Base-by-base conservation (phyloP, 225 moss, liverwort and hornwort genomes). In the Physcomitrium patens region DNA sequence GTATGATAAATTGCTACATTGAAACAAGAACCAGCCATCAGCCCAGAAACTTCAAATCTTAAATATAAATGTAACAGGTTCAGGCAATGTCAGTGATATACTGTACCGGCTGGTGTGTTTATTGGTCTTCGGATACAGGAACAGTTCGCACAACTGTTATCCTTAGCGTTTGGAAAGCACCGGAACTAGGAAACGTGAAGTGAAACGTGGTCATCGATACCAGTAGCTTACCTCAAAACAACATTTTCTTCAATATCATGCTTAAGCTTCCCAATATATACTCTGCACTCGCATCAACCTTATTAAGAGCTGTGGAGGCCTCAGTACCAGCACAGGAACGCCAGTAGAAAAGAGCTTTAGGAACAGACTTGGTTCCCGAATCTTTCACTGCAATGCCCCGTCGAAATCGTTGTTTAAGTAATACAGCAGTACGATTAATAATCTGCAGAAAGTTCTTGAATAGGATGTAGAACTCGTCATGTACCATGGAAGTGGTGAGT, bases 401-500 rank as follows among this genome's bases (percentile, higher is more conserved):
- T 90, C 89, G 79, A 94, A 99, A 37, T 99, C 97, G 72, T 91
- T 89, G 69, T n/a, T 91, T 94, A 46, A 99, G 82, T 19, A 99
- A 75, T 64, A 84, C 85, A 70, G 77, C 85, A 19, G 91, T 86
- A 71, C 83, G 81, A 67, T 93, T 94, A 41, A 94, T 80, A 9
- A 89, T 84, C 64, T 89, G 90, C 75, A 91, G 73, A 59, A 94
- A 99, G 74, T 88, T 94, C 78, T 99, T 93, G 23, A 31, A 5
- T 5, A 99, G 94, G 58, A 99, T 94, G 62, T 91, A 99, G 73
- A 99, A 94, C 57, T 84, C 90, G 72, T 99, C 97, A 76, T 99
- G 94, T 14, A 94, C 91, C 87, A 99, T 99, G 12, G 97, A 94
- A 13, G 94, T 88, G 18, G 97, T 99, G 72, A 93, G 86, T 23